A percentile compares a stretch with the other conserved stretches of the same genome.
Evolutionary conservation across 352 stramenopile species (phyloP).

Genomic region (Hyaloperonospora brassicae): DNA sequence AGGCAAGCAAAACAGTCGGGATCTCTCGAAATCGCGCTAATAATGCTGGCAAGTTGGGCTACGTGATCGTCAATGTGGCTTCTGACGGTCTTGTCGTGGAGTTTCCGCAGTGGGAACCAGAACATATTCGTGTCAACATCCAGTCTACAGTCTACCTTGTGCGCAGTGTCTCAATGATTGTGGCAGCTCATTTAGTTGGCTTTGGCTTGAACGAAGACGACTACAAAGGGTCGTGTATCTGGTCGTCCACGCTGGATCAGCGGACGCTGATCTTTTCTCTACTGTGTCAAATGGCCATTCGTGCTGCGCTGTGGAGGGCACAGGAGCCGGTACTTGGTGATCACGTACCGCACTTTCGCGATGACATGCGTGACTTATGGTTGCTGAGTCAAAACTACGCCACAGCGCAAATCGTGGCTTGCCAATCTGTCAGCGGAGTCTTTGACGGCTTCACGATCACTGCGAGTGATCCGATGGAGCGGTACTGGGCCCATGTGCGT

Average conservation of each 20-base stretch:
- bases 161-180: constrained; percentile 27
- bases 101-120: constrained; percentile 39
- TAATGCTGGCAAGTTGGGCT: constrained; percentile 35
- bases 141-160: constrained; percentile 34
- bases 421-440: constrained; percentile 42
- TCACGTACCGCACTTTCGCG: constrained; percentile 9
- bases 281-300: constrained; percentile 29
- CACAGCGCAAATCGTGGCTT: constrained; percentile 42
- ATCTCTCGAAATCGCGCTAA: constrained; percentile 27
- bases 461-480: constrained; percentile 27
- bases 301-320: constrained; percentile 27
- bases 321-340: constrained; percentile 24
- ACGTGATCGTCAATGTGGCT: constrained; percentile 31
- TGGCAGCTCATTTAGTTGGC: constrained; percentile 28
- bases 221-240: constrained; percentile 28
- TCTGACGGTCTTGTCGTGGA: constrained; percentile 40
- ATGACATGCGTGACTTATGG: constrained; percentile 33
- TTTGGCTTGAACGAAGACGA: constrained; percentile 34
- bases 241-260: constrained; percentile 25
- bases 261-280: constrained; percentile 35
- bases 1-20: constrained; percentile 20
- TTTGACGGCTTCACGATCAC: constrained; percentile 35
- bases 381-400: constrained; percentile 34
- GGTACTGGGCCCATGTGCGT: constrained; percentile 29
- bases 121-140: constrained; percentile 33